A percentile compares a stretch with the other conserved stretches of the same genome.
phyloP scores from a whole-genome alignment of 73 alveolate species.

The Tetrahymena malaccensis region DNA sequence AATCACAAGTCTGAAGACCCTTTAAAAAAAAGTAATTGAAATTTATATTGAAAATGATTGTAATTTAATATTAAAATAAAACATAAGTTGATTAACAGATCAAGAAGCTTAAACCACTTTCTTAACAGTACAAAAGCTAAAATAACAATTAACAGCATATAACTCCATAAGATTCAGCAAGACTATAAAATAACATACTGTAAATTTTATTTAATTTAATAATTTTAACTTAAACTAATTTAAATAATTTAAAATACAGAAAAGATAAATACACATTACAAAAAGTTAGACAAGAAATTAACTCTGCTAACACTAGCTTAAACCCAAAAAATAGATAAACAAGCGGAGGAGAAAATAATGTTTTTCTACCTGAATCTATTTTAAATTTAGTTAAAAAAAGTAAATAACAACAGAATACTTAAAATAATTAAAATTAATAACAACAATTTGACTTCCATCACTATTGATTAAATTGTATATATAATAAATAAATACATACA shows the following conservation, averaged over 20 bases:
- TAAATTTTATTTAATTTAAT: neutral
- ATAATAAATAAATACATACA: no score
- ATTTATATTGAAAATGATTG: neutral
- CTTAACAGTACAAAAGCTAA: neutral
- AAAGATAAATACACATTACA: neutral
- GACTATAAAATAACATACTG: neutral
- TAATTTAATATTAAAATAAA: neutral
- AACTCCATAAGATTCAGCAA: neutral
- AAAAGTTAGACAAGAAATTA: neutral
- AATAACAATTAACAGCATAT: neutral
- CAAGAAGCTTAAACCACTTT: neutral
- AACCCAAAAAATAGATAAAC: neutral
- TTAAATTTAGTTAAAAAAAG: neutral
- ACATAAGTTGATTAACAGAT: neutral
- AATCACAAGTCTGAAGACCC: neutral
- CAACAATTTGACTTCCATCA: neutral
- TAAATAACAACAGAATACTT: neutral
- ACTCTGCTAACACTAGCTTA: neutral
- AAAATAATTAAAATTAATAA: neutral
- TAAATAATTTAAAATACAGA: neutral
- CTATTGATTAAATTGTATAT: neutral
- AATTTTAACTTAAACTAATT: neutral
- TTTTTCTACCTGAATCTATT: neutral
- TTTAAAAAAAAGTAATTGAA: neutral
- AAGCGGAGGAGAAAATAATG: neutral